Base-by-base conservation (phyloP, 306 rosid genomes). In the Cucurbita ficifolia region DNA sequence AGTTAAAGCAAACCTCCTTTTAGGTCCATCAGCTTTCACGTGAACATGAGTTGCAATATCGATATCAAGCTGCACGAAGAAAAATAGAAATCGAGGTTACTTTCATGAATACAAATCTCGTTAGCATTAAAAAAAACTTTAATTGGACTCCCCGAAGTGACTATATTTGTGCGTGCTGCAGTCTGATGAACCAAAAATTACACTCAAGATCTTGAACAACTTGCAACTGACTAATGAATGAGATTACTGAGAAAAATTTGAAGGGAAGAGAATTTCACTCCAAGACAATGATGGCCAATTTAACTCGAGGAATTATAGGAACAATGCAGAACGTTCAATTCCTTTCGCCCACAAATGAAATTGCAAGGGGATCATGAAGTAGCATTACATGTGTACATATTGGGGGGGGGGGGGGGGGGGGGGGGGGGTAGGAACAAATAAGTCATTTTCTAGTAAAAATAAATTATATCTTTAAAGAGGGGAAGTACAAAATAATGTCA, bases 11-110 rank as follows among this genome's bases (percentile, higher is more conserved):
- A 79, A 94, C 99, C 99, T 94, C 86, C 92, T 84, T 87, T 85
- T 86, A 40, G 97, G 92, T 51, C 99, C 99, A 81, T 94, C 99
- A 73, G 79, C 86, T 88, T 83, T 86, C 72, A 94, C 93, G 61
- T 81, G 91, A 77, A 94, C 78, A 76, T 57, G 97, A 61, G 99
- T 94, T 83, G 92, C 80, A 56, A 94, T 81, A 81, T 86, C 97
- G 73, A 83, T 79, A 76, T 83, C 91, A 75, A 79, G 86, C 99
- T 94, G 84, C 83, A 83, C 42, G 24, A 79, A 45, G 63, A 75
- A 79, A 78, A 80, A 57, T 22, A 42, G 49, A 57, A 57, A 76
- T 53, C 57, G 51, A 7, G 5, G 8, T 53, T 51, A 72, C 4
- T 52, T 39, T 5, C 8, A 68, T n/a, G 13, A 46, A 24, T 7